A percentile compares a stretch with the other conserved stretches of the same genome.
These are phyloP conservation scores for Cyclocybe cylindracea DNA, from an alignment of 768 basidiomycete species.

Conservation along the genomic window DNA sequence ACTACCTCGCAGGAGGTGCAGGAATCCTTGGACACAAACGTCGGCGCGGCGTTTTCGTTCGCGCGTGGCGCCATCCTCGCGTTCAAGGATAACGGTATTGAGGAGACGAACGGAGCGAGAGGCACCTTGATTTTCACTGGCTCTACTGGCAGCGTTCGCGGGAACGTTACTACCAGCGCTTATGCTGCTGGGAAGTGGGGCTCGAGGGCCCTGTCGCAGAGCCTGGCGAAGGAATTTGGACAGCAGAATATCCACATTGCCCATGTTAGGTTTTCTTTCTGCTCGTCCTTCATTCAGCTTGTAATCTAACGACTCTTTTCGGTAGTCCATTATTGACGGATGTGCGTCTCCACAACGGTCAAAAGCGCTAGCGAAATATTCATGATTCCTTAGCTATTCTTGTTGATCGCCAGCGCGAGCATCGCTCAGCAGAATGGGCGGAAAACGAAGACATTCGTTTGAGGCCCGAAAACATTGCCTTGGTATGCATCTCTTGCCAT, in stretches of 20 bases:
- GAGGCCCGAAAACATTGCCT: conserved; percentile 68
- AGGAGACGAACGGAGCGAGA: conserved; percentile 49
- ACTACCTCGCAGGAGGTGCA: conserved; percentile 59
- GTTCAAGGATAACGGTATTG: conserved; percentile 58
- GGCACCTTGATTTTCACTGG: conserved; percentile 75
- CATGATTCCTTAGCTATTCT: conserved; percentile 29
- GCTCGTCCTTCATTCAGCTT: conserved; percentile 25
- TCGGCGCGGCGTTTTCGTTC: conserved; percentile 64
- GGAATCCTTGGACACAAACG: conserved; percentile 48
- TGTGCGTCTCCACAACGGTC: conserved; percentile 25
- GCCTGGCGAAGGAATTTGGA: conserved; percentile 73
- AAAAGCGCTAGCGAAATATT: too few species aligned
- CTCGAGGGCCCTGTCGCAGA: conserved; percentile 64
- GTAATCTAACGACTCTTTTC: background rate
- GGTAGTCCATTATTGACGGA: conserved; percentile 72
- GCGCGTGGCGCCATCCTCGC: conserved; percentile 58
- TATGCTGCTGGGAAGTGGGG: conserved; percentile 70
- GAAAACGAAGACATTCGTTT: conserved; percentile 50
- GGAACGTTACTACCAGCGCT: conserved; percentile 59
- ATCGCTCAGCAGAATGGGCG: conserved; percentile 38
- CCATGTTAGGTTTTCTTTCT: conserved; percentile 48
- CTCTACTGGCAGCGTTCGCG: conserved; percentile 66
- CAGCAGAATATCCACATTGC: conserved; percentile 77
- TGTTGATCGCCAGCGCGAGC: conserved; percentile 29
- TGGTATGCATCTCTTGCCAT: conserved; percentile 37